Evolutionary conservation across 306 rosid genomes (phyloP), one percentile per base, ranked within the genome.

Genomic region (Quercus alba): DNA sequence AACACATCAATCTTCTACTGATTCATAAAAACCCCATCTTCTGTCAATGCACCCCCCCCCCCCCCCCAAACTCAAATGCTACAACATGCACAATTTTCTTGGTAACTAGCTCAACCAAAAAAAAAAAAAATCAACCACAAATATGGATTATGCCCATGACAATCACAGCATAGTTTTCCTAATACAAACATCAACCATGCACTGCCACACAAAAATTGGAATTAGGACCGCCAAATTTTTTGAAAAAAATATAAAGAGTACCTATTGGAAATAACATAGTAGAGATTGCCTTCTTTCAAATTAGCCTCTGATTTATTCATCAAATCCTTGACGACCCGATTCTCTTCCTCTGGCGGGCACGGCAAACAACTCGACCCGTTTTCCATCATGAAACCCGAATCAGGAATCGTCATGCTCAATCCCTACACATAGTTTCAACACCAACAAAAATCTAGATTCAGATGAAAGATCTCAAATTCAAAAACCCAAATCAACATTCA

Each of bases 241-340:
- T 49, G 5, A 11, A 49, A 51, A 77, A 12, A 3, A 57, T 3
- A 4, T 12, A 4, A 56, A 61, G 54, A 35, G 10, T 75, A 86
- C 99, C 98, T 85, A 75, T 90, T 83, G 8, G 98, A 96, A 87
- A 96, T 35, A 62, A 91, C 91, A 79, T 79, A 96, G 81, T 88
- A 91, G 61, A 90, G 76, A 78, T 85, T 88, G 75, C 97, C 99
- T 82, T 96, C 93, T 86, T 83, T 91, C 81, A 96, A 90, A 88
- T 88, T 89, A 74, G 90, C 86, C 80, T 96, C 98, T 5, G 97
- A 91, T 81, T 87, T 83, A 30, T 82, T 79, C 49, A 80, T 54
- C 86, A 93, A 86, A 30, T 93, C 93, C 7, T 87, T 71, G 23
- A 96, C 57, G 89, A 88, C 93, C 89, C 89, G 89, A 51, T 87